Evolutionary conservation across 2,329 filamentous ascomycete species (phyloP), one percentile per base, ranked within the genome.

Genomic region (Xylaria hypoxylon): DNA sequence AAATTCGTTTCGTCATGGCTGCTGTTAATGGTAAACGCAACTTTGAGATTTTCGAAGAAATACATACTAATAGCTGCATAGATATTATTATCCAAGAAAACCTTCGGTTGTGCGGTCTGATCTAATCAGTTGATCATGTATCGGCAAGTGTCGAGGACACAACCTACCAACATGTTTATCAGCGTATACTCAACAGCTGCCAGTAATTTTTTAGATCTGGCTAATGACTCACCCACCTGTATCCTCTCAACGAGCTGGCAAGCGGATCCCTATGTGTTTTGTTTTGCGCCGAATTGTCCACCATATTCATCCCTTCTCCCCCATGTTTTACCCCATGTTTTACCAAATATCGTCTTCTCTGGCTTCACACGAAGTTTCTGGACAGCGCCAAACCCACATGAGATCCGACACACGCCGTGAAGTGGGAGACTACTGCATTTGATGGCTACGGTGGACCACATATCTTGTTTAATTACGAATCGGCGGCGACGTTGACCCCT

Each of bases 71-170:
- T 76, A 45, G 15, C 8, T 5, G 52, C 1, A 26, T 31, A 97
- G 96, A 99, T 84, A 99, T 99, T 81, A 99, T 99, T 84, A 99
- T 99, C 81, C 96, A 99, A 85, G 96, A 98, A 84, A 99, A 99
- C 84, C 89, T 99, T 72, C 92, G 96, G 81, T 88, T 97, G 81
- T 97, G 94, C 82, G 95, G 95, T 87, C 86, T 98, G 80, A 97
- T 98, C 87, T 97, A 91, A 90, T 76, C 58, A 45, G 24, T 10
- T 31, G 26, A 50, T 57, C 26, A 51, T 38, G n/a, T 19, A 19
- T 52, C 59, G 47, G 47, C 59, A 31, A 52, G 45, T 47, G 57
- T 56, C 59, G 40, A 65, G 56, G 28, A 64, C 56, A 67, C 53
- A 50, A 65, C 50, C 35, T 58, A 51, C 59, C 64, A 63, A 71